A percentile compares a stretch with the other conserved stretches of the same genome.
Evolutionary conservation across 192 early-diverging fungal species (phyloP).

Genomic region (Bifiguratus adelaidae): DNA sequence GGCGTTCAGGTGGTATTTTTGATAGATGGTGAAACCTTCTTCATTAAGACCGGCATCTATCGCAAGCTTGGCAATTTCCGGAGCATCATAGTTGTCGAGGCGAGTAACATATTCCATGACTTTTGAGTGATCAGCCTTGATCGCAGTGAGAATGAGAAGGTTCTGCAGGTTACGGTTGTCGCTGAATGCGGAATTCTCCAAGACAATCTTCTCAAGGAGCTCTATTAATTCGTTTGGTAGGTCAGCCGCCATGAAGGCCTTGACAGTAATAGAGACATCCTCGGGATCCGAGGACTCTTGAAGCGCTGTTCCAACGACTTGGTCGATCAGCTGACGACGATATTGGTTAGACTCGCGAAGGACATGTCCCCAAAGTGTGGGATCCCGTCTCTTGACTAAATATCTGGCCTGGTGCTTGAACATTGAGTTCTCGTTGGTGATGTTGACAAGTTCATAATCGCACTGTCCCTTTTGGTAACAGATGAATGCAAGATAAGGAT

Average conservation of each 20-base stretch:
- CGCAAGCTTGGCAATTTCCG: slow-evolving; percentile 95
- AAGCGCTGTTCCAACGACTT: slow-evolving; percentile 82
- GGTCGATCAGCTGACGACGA: slow-evolving; percentile 87
- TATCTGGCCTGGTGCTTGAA: slow-evolving; percentile 99
- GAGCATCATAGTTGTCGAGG: slow-evolving; percentile 92
- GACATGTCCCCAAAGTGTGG: slow-evolving; percentile 76
- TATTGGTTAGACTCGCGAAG: slow-evolving; percentile 69
- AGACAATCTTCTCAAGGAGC: slow-evolving; percentile 90
- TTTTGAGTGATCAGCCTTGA: slow-evolving; percentile 84
- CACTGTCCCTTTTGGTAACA: slow-evolving; percentile 93
- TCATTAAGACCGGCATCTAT: slow-evolving; percentile 83
- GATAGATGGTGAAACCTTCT: slow-evolving; percentile 95
- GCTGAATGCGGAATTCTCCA: slow-evolving; percentile 86
- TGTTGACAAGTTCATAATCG: slow-evolving; percentile 87
- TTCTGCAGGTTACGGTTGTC: slow-evolving; percentile 98
- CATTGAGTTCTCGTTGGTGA: slow-evolving; percentile 97
- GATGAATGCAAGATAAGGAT: slow-evolving; percentile 92
- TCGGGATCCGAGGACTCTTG: slow-evolving; percentile 95
- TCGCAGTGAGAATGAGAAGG: slow-evolving; percentile 92
- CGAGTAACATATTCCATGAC: slow-evolving; percentile 97
- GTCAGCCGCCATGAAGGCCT: slow-evolving; percentile 96
- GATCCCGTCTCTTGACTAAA: slow-evolving; percentile 81
- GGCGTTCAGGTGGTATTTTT: slow-evolving; percentile 83
- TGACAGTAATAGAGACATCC: slow-evolving; percentile 94
- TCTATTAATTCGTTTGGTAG: slow-evolving; percentile 96